Conservation (phyloP, 352 stramenopile genomes). For the Plasmopara halstedii region DNA sequence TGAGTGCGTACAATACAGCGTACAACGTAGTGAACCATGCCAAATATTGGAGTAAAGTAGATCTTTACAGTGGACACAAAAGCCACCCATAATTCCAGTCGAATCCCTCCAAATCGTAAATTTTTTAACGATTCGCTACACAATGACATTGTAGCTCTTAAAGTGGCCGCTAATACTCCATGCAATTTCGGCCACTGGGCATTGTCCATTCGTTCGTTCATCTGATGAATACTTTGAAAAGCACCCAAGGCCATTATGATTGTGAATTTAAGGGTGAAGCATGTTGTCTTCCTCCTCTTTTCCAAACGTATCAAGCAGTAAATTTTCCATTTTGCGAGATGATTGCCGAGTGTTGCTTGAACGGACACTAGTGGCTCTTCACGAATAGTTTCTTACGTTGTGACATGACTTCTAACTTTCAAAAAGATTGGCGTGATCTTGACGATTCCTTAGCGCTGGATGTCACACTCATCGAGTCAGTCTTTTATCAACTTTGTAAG, state of each 20-base stretch:
- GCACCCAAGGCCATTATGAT: neutral
- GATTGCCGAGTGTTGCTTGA: slow-evolving; percentile 5
- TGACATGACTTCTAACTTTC: slow-evolving; percentile 28
- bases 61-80: slow-evolving; percentile 25
- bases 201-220: neutral
- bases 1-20: slow-evolving; percentile 40
- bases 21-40: neutral
- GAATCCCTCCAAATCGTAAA: slow-evolving; percentile 23
- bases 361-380: slow-evolving; percentile 12
- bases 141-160: slow-evolving; percentile 40
- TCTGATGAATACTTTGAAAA: slow-evolving; percentile 4
- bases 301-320: slow-evolving; percentile 56
- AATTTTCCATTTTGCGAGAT: slow-evolving; percentile 27
- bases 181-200: slow-evolving; percentile 32
- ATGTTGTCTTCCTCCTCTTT: slow-evolving; percentile 65
- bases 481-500: slow-evolving; percentile 37
- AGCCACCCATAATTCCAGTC: slow-evolving; percentile 27
- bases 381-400: neutral
- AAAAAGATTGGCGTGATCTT: slow-evolving; percentile 47
- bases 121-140: slow-evolving; percentile 35
- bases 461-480: slow-evolving; percentile 38
- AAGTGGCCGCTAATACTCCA: slow-evolving; percentile 48
- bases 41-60: slow-evolving; percentile 3
- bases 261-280: slow-evolving; percentile 34
- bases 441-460: slow-evolving; percentile 39